Evolutionary conservation across 768 basidiomycete genomes (phyloP), one percentile per base, ranked within the genome.

Genomic region (Pleurotus tuber-regium): DNA sequence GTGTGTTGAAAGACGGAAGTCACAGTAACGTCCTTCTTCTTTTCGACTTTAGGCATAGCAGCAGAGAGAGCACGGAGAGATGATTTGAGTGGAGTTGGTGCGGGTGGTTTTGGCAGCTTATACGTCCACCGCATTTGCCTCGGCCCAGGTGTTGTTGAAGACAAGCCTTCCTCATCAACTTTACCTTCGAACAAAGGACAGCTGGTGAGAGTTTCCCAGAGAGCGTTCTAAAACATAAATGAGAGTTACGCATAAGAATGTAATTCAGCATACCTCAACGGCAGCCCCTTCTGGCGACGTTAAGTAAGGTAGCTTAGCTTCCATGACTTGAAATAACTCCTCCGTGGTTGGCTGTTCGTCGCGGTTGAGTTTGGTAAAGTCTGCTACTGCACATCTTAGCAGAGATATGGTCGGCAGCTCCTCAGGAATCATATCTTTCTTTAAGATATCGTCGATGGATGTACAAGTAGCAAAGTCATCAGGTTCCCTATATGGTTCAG

Each of bases 141-240:
- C 12, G 40, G 19, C 14, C 54, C 62, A 9, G 56, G 31, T 19
- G 56, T 35, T 1, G 52, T 18, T 11, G 60, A 40, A 30, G 59
- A 65, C 42, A 54, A 51, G n/a, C n/a, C n/a, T 28, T 24, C 26
- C n/a, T 59, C 61, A 10, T 54, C 57, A 23, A 58, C 63, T 39
- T 21, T 53, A 30, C 30, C 60, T 16, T 60, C 55, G 55, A 86
- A 90, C 9, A 80, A 58, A 1, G 80, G 72, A 41, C 66, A 76
- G 10, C 67, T 76, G 36, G 73, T 78, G 18, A 87, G 79, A 2
- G 78, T 78, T 29, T 80, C 73, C 85, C 86, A 89, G 19, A 89
- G 65, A n/a, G 59, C 57, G 23, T 61, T 70, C 76, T 82, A 70
- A 7, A 16, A 38, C 61, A 70, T 70, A 49, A 10, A 42, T 14